phyloP scores from a whole-genome alignment of 1,284 basidiomycete species.

The Rhizopogon parksii region DNA sequence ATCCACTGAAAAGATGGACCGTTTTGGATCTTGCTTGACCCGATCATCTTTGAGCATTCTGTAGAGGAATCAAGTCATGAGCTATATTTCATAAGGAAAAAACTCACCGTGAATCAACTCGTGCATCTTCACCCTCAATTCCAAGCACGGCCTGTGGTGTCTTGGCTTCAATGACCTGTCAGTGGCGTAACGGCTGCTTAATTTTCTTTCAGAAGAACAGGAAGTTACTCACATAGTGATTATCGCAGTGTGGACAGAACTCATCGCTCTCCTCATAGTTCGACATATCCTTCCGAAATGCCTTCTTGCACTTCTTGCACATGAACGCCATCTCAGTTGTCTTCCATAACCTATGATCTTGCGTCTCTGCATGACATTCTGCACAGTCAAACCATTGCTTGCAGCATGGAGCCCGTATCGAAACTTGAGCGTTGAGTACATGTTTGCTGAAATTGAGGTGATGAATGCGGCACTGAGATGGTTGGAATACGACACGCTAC shows the following conservation, averaged over 20 bases:
- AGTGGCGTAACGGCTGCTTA: neutral
- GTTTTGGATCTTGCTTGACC: slow-evolving; percentile 40
- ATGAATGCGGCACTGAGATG: slow-evolving; percentile 3
- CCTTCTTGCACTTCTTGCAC: slow-evolving; percentile 98
- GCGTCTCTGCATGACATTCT: slow-evolving; percentile 84
- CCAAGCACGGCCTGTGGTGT: slow-evolving; percentile 80
- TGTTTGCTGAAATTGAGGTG: slow-evolving; percentile 64
- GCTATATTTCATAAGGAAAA: neutral
- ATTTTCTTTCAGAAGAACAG: neutral
- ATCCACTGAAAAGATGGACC: slow-evolving; percentile 44
- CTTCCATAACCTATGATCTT: slow-evolving; percentile 70
- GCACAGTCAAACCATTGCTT: slow-evolving; percentile 94
- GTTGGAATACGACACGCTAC: slow-evolving; percentile 9
- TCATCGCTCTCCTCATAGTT: slow-evolving; percentile 94
- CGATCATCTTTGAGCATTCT: slow-evolving; percentile 73
- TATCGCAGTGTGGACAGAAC: slow-evolving; percentile 97
- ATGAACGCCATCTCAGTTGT: slow-evolving; percentile 89
- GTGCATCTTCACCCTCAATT: slow-evolving; percentile 86
- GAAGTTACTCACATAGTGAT: slow-evolving; percentile 76
- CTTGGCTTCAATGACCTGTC: slow-evolving; percentile 88
- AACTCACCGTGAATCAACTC: slow-evolving; percentile 76
- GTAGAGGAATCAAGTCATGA: slow-evolving; percentile 1
- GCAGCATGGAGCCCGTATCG: slow-evolving; percentile 92
- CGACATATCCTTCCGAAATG: slow-evolving; percentile 91
- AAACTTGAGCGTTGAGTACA: slow-evolving; percentile 87